Conservation (phyloP, 176 grass and related monocot species). For the Typha latifolia region DNA sequence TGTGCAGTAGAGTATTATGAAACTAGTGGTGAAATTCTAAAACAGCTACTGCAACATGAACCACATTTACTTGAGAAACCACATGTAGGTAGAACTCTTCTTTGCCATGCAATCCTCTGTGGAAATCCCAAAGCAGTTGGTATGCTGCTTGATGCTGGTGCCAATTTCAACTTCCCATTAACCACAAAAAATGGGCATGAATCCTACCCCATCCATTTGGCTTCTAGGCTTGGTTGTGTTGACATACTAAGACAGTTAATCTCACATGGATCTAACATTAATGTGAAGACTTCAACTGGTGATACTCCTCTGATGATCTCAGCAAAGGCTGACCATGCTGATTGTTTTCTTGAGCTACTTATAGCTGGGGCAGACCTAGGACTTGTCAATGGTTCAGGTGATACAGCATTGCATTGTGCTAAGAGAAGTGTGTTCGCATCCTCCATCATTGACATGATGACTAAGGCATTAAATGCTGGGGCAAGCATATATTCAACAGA, state of each 20-base stretch:
- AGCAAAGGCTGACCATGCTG: constrained; percentile 32
- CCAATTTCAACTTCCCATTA: constrained; percentile 54
- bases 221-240: constrained; percentile 33
- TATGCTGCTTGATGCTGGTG: constrained; percentile 35
- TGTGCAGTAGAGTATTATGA: constrained; percentile 55
- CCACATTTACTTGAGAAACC: constrained; percentile 45
- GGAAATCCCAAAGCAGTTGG: constrained; percentile 41
- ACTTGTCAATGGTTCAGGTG: constrained; percentile 24
- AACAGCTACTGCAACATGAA: constrained; percentile 34
- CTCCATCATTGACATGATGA: constrained; percentile 33
- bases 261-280: constrained; percentile 29
- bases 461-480: constrained; percentile 27
- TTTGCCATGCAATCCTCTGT: constrained; percentile 62
- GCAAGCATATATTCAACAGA: constrained; percentile 32
- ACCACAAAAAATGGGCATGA: constrained; percentile 17
- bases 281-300: constrained; percentile 31
- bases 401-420: constrained; percentile 30
- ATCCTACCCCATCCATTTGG: constrained; percentile 45
- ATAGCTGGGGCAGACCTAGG: constrained; percentile 50
- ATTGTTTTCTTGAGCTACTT: constrained; percentile 45
- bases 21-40: constrained; percentile 43
- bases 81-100: constrained; percentile 42
- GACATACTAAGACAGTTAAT: constrained; percentile 32
- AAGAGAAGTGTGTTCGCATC: constrained; percentile 32
- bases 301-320: constrained; percentile 54